A percentile compares a stretch with the other conserved stretches of the same genome.
phyloP scores from a whole-genome alignment of 352 stramenopile species.

The Thalassiosira hispida region DNA sequence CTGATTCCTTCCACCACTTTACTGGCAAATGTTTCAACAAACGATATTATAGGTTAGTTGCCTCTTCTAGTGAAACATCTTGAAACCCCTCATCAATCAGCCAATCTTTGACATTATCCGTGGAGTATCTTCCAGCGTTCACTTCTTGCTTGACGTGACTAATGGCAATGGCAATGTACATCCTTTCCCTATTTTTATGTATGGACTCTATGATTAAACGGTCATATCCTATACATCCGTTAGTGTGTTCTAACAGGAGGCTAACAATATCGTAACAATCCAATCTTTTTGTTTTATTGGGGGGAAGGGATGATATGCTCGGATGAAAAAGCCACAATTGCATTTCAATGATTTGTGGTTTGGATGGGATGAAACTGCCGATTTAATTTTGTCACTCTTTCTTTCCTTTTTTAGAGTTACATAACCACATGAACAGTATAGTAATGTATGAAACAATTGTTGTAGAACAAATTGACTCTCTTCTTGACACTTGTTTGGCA shows the following conservation, averaged over 20 bases:
- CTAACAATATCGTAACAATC: neutral
- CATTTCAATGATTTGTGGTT: neutral
- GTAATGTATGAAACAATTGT: neutral
- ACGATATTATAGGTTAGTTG: constrained; percentile 4
- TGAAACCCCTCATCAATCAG: neutral
- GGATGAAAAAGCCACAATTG: neutral
- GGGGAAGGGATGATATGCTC: neutral
- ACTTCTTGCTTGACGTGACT: constrained; percentile 6
- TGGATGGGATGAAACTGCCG: neutral
- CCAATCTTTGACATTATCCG: constrained; percentile 2
- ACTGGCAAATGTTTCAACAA: constrained; percentile 1
- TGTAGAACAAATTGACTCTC: neutral
- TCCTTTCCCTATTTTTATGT: neutral
- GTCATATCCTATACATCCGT: neutral
- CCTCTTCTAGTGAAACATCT: constrained; percentile 3
- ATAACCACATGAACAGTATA: neutral
- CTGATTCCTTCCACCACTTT: constrained; percentile 1
- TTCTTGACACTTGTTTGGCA: neutral
- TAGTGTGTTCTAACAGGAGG: neutral
- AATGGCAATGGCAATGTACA: neutral
- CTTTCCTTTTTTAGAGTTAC: neutral
- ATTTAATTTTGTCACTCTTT: neutral
- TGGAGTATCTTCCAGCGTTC: neutral
- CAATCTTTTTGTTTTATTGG: neutral
- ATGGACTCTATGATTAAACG: neutral